These are phyloP conservation scores for Geopyxis carbonaria DNA, from an alignment of 495 filamentous ascomycete genomes.

Conservation along the genomic window DNA sequence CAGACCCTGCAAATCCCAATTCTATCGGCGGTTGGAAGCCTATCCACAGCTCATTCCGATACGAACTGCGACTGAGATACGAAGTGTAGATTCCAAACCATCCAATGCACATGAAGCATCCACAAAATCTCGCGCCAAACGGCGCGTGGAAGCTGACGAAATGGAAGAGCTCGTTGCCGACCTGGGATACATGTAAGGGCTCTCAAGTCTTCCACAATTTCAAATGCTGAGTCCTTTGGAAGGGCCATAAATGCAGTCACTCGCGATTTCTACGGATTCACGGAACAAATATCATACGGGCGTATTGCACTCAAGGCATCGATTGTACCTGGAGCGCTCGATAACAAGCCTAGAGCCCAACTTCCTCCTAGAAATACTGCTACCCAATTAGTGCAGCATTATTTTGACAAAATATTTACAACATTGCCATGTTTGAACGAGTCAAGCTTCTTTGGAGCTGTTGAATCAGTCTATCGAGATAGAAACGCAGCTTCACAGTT, in stretches of 20 bases:
- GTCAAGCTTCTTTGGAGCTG: slow-evolving; percentile 51
- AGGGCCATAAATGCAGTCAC: slow-evolving; percentile 85
- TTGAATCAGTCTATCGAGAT: slow-evolving; percentile 61
- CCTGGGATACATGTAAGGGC: slow-evolving; percentile 55
- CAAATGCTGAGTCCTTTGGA: slow-evolving; percentile 3
- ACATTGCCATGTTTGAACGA: slow-evolving; percentile 69
- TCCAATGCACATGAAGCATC: too few relatives aligned
- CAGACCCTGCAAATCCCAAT: too few relatives aligned
- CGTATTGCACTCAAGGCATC: slow-evolving; percentile 54
- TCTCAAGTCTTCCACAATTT: slow-evolving; percentile 1
- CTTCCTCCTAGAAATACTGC: slow-evolving; percentile 51
- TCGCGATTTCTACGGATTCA: slow-evolving; percentile 75
- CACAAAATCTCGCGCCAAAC: too few relatives aligned
- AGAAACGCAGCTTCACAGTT: slow-evolving; percentile 46
- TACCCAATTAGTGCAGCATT: slow-evolving; percentile 54
- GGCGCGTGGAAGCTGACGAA: slow-evolving; percentile 45
- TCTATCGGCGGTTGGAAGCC: too few relatives aligned
- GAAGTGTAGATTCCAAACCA: too few relatives aligned
- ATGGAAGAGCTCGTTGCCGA: slow-evolving; percentile 67
- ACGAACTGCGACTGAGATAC: too few relatives aligned
- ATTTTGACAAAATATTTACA: slow-evolving; percentile 61
- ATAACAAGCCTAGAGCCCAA: slow-evolving; percentile 31
- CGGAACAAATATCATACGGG: slow-evolving; percentile 69
- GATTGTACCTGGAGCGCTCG: slow-evolving; percentile 37
- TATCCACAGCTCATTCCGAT: too few relatives aligned